A percentile compares a stretch with the other conserved stretches of the same genome.
These are phyloP conservation scores for Mytilinidion resinicola DNA, from an alignment of 495 filamentous ascomycete genomes.

Conservation along the genomic window DNA sequence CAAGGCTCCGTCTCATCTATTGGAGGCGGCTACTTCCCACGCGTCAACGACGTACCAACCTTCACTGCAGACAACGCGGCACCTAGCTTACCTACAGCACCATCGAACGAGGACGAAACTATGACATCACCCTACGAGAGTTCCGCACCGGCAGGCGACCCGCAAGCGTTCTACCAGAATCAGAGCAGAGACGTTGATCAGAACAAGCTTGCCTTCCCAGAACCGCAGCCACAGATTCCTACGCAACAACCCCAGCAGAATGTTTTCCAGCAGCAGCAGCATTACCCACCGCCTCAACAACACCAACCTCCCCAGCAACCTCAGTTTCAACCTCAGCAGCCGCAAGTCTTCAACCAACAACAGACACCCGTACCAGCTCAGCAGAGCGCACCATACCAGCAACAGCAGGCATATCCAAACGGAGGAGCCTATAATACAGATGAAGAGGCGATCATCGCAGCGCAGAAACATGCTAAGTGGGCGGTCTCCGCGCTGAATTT, in stretches of 20 bases:
- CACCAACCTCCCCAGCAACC: conserved; percentile 1
- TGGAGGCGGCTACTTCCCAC: conserved; percentile 51
- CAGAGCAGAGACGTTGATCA: neutral
- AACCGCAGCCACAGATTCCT: conserved; percentile 18
- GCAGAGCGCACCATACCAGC: conserved; percentile 1
- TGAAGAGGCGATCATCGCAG: conserved; percentile 66
- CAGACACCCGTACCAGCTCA: conserved; percentile 26
- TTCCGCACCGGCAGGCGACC: neutral
- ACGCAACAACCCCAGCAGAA: conserved; percentile 12
- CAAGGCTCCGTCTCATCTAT: conserved; percentile 34
- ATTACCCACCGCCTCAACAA: conserved; percentile 2
- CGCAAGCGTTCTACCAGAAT: conserved; percentile 24
- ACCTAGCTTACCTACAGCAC: conserved; percentile 19
- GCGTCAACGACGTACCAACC: conserved; percentile 32
- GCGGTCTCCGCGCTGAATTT: conserved; percentile 95
- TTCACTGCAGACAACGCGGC: conserved; percentile 30
- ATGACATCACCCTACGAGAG: conserved; percentile 11
- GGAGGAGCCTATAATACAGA: conserved; percentile 44
- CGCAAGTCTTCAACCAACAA: conserved; percentile 23
- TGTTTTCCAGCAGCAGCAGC: conserved; percentile 6
- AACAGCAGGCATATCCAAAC: conserved; percentile 7
- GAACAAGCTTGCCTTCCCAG: conserved; percentile 6
- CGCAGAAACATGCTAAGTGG: conserved; percentile 96
- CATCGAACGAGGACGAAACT: conserved; percentile 18
- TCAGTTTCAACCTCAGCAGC: conserved; percentile 9